Evolutionary conservation across 495 filamentous ascomycete species (phyloP).

Genomic region (Trichoderma gamsii): DNA sequence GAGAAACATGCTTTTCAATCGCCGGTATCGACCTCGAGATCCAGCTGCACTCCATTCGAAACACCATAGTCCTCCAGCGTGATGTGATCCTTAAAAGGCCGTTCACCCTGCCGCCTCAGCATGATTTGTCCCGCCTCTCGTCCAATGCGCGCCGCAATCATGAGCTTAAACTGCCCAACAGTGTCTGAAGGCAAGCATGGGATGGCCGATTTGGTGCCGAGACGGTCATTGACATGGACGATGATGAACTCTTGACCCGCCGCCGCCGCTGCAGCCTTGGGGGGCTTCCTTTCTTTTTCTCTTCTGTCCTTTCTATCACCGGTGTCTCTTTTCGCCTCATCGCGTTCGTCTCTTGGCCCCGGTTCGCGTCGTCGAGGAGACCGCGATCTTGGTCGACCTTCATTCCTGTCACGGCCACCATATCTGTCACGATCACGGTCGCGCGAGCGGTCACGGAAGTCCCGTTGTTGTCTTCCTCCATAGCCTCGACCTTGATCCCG

Average conservation of each 20-base stretch:
- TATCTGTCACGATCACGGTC: slow-evolving; percentile 26
- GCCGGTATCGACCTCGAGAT: slow-evolving; percentile 77
- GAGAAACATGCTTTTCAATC: slow-evolving; percentile 41
- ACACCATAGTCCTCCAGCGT: slow-evolving; percentile 86
- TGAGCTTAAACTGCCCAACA: slow-evolving; percentile 80
- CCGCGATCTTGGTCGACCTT: background rate
- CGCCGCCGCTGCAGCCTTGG: slow-evolving; percentile 23
- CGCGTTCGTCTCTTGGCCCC: slow-evolving; percentile 14
- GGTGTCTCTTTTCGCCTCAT: slow-evolving; percentile 23
- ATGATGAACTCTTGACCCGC: slow-evolving; percentile 76
- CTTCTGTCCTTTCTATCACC: slow-evolving; percentile 17
- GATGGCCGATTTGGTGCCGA: slow-evolving; percentile 85
- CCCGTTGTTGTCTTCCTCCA: slow-evolving; percentile 19
- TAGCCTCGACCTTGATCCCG: slow-evolving; percentile 27
- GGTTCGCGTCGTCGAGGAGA: background rate
- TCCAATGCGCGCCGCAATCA: slow-evolving; percentile 81
- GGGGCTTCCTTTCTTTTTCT: slow-evolving; percentile 20
- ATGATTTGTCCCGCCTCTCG: slow-evolving; percentile 85
- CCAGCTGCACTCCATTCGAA: slow-evolving; percentile 81
- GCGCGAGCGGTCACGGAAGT: slow-evolving; percentile 13
- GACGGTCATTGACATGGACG: slow-evolving; percentile 83
- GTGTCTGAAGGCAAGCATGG: slow-evolving; percentile 77
- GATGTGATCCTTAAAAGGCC: slow-evolving; percentile 85
- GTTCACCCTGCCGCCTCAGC: slow-evolving; percentile 82
- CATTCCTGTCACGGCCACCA: slow-evolving; percentile 21